Evolutionary conservation across 164 flowering plant species (phyloP), one percentile per base, ranked within the genome.

Genomic region (Umbellularia californica): DNA sequence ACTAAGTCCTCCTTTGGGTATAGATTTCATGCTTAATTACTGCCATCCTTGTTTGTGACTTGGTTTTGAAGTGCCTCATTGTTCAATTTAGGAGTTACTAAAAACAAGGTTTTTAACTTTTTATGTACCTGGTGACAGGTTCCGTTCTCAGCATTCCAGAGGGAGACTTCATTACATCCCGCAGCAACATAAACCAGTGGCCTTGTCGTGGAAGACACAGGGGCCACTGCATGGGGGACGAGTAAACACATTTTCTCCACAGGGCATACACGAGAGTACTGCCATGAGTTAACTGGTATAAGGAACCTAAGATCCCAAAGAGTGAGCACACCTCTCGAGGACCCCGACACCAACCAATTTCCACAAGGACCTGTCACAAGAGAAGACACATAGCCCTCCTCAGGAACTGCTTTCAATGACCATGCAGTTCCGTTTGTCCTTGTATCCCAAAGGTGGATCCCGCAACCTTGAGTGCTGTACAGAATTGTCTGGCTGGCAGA

Each of bases 91-190:
- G 47, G 47, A 9, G 11, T 41, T 41, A 41, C 47, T 41, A 41
- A 41, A 41, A 41, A 41, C 11, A 41, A 41, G 47, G 47, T 30
- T 30, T 30, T 52, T 25, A 27, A 66, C 9, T 12, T 28, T 28
- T 41, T 3, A 75, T 55, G 62, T 84, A 93, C 99, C 98, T 95
- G 98, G 81, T 93, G 96, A 78, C 99, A 96, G 83, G 97, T 92
- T 75, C 97, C 96, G 79, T 88, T 91, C 84, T 96, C 99, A 30
- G 99, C 98, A 88, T 96, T 92, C 99, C 98, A 94, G 22, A 96
- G 90, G 33, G 98, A 89, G 77, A 94, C 93, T 83, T 92, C 99
- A 86, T 96, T 91, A 79, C 90, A 88, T 58, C 99, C 98, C 10
- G 97, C 98, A 80, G 97, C 97, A 77, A 92, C 96, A 91, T 94